Conservation (phyloP, 2,329 filamentous ascomycete genomes). For the Beauveria varroae region DNA sequence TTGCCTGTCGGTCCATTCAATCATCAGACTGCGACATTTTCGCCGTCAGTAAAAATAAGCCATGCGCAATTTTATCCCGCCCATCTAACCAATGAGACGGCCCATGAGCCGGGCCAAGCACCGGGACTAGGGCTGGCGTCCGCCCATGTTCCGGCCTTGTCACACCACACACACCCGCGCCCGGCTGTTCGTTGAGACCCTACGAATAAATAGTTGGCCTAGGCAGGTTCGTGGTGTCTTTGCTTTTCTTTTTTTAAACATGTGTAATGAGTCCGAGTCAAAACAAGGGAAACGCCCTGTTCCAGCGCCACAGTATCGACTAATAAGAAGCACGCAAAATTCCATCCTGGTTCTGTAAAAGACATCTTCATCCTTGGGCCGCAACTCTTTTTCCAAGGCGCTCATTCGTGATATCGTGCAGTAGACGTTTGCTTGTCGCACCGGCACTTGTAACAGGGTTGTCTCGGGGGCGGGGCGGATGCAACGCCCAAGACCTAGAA, state of each 20-base stretch:
- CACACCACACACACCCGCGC: neutral
- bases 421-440: neutral
- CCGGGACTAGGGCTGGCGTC: neutral
- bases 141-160: too few species aligned
- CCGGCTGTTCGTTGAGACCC: too few species aligned
- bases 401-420: too few species aligned
- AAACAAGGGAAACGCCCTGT: neutral
- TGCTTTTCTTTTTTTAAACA: neutral
- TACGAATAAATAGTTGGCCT: too few species aligned
- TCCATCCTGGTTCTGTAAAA: too few species aligned
- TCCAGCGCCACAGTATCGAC: too few species aligned
- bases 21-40: neutral
- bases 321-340: too few species aligned
- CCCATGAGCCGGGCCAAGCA: neutral
- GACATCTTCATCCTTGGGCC: too few species aligned
- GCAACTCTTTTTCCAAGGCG: too few species aligned
- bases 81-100: neutral
- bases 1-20: neutral
- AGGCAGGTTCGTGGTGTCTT: neutral
- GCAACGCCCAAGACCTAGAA: too few species aligned
- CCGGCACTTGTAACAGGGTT: neutral
- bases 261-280: conserved; percentile 4
- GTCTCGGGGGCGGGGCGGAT: neutral
- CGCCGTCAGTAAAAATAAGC: neutral
- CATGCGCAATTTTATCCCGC: conserved; percentile 2